Evolutionary conservation across 495 filamentous ascomycete species (phyloP), one percentile per base, ranked within the genome.

Genomic region (Penicillium nucicola): DNA sequence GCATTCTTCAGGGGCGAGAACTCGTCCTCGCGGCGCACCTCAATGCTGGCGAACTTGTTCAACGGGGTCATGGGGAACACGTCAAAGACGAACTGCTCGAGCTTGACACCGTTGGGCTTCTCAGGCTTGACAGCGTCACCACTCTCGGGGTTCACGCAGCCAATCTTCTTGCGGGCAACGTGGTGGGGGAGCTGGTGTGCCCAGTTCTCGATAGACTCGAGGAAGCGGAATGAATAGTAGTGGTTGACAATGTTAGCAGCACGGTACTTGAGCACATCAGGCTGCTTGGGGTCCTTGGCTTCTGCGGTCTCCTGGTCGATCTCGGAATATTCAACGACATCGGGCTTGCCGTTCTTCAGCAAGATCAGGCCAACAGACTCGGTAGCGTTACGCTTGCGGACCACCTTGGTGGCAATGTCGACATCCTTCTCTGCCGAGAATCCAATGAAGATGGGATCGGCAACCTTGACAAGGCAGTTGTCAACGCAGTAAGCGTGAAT

Each of bases 201-300:
- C 85, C 86, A 96, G 57, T 84, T 77, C 42, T 92, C 90, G 57
- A 97, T 95, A 36, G 81, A 85, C 66, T 96, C 87, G 42, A 99
- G 79, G 77, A 97, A 99, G 48, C 82, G 76, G 79, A 90, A 95
- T 30, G 87, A 92, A 77, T 99, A 99, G 80, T 97, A 99, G 78
- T 99, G 93, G 79, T 99, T 99, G 72, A 99, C 93, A 52, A 99
- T 99, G 74, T 99, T 99, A 55, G 92, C 93, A 42, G 93, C 92
- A 36, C 93, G 85, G 85, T 95, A 97, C 73, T 90, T 95, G 64
- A 99, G 82, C 44, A 97, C 76, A 37, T 83, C 83, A 1, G 80
- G 77, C 61, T 97, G 84, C 67, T 89, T 87, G 45, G 87, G 77
- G 66, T 99, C 93, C 65, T 86, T 83, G 56, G 91, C 92, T 65